These are phyloP conservation scores for Tarenaya hassleriana DNA, from an alignment of 345 rosid species.

Conservation along the genomic window DNA sequence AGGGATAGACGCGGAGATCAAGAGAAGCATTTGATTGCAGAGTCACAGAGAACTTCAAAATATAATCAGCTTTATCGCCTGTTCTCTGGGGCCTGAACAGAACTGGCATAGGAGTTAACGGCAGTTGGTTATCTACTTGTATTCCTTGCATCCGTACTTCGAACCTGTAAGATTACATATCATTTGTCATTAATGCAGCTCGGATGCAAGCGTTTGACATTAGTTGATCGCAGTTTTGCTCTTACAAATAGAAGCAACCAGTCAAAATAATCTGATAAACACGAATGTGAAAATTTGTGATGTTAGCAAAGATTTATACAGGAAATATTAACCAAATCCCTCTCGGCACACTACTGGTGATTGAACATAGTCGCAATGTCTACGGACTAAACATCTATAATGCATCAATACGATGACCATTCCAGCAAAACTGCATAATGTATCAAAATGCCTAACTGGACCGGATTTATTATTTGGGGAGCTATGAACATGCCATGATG, in stretches of 20 bases:
- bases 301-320: conserved; percentile 6
- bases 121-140: conserved; percentile 97
- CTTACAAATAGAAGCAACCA: background rate
- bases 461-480: too few relatives aligned
- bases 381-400: background rate
- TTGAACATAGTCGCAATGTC: conserved; percentile 1
- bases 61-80: conserved; percentile 57
- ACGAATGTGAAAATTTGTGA: conserved; percentile 17
- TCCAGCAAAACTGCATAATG: conserved; percentile 8
- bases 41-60: conserved; percentile 75
- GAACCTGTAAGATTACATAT: conserved; percentile 45
- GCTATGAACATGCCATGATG: conserved; percentile 1
- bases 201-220: too few relatives aligned
- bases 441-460: too few relatives aligned
- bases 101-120: conserved; percentile 90
- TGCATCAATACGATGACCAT: background rate
- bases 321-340: conserved; percentile 6
- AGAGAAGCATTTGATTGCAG: conserved; percentile 75
- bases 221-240: background rate
- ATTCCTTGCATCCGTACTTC: conserved; percentile 71
- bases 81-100: conserved; percentile 88
- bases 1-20: conserved; percentile 78
- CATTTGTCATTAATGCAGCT: conserved; percentile 3
- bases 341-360: conserved; percentile 2
- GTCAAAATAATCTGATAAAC: conserved; percentile 8